Evolutionary conservation across 2,329 filamentous ascomycete genomes (phyloP), one percentile per base, ranked within the genome.

Genomic region (Colletotrichum orbiculare): DNA sequence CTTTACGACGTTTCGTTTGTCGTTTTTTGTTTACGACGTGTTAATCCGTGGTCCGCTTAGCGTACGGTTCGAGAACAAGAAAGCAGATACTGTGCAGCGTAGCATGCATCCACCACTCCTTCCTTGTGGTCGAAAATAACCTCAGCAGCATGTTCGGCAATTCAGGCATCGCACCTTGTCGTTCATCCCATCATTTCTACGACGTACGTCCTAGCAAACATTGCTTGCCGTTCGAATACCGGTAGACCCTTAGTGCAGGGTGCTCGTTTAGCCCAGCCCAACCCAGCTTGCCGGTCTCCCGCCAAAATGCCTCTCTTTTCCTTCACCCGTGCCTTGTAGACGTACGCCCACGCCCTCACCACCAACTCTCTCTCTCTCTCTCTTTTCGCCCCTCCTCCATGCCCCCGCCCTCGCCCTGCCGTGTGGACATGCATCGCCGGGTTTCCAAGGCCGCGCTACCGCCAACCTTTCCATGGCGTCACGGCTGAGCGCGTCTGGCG

Each of bases 401-500:
- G 55, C 55, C 47, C 39, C 17, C 41, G 6, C 33, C 6, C 13
- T 39, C 50, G 47, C 58, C 62, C 58, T 62, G 63, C 52, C 58
- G 37, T 56, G 46, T 61, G 34, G 50, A 43, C 57, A 42, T 56
- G 34, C 46, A 57, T 63, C 58, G 53, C 53, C 47, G 43, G 25
- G 37, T 38, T 54, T 42, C 11, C 45, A 54, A 61, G 50, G n/a
- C 57, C 50, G 50, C 61, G 46, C 56, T 50, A 55, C 56, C 54
- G 34, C 35, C 15, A 25, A 38, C 13, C 8, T 12, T 53, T 57
- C 52, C 58, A 57, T 57, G 63, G 63, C 58, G 63, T 66, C 63
- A 63, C 52, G 58, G 63, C 63, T 62, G 63, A 65, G 58, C 58
- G 52, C 53, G 34, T 52, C 39, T 65, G 57, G 62, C 50, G 50